Evolutionary conservation across 192 early-diverging fungal species (phyloP).

Genomic region (Gigaspora rosea): DNA sequence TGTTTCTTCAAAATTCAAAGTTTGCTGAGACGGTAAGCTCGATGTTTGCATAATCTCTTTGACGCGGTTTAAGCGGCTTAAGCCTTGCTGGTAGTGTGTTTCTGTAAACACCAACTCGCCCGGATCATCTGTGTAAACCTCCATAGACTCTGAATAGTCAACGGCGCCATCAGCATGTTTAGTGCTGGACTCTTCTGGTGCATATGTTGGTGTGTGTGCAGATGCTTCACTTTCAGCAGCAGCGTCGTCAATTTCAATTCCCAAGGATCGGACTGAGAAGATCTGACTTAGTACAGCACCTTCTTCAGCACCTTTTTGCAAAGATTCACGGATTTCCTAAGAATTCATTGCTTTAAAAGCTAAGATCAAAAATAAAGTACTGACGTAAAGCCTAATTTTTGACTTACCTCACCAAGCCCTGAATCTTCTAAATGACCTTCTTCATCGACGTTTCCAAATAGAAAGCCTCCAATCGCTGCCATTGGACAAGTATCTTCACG

Average conservation of each 20-base stretch:
- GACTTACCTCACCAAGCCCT: not conserved
- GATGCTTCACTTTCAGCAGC: constrained; percentile 37
- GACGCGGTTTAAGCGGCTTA: constrained; percentile 43
- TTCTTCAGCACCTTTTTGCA: constrained; percentile 50
- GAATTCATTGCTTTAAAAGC: not conserved
- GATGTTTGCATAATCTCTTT: constrained; percentile 38
- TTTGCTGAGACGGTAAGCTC: constrained; percentile 28
- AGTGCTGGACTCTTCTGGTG: constrained; percentile 44
- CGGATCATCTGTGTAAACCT: constrained; percentile 70
- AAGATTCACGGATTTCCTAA: constrained; percentile 58
- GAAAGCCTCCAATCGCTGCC: not conserved
- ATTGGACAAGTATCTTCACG: too few relatives aligned
- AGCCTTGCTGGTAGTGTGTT: constrained; percentile 48
- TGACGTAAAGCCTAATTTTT: too few relatives aligned
- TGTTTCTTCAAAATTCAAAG: not conserved
- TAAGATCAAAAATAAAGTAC: too few relatives aligned
- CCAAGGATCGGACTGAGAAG: constrained; percentile 53
- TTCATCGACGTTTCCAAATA: constrained; percentile 3
- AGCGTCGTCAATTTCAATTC: constrained; percentile 54
- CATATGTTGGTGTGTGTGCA: constrained; percentile 25
- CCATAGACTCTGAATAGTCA: constrained; percentile 84
- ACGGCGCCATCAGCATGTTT: constrained; percentile 71
- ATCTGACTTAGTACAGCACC: constrained; percentile 52
- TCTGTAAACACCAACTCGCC: constrained; percentile 57
- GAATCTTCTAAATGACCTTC: constrained; percentile 5